A percentile compares a stretch with the other conserved stretches of the same genome.
Evolutionary conservation across 352 stramenopile genomes (phyloP).

Genomic region (Pythium sukuiense): DNA sequence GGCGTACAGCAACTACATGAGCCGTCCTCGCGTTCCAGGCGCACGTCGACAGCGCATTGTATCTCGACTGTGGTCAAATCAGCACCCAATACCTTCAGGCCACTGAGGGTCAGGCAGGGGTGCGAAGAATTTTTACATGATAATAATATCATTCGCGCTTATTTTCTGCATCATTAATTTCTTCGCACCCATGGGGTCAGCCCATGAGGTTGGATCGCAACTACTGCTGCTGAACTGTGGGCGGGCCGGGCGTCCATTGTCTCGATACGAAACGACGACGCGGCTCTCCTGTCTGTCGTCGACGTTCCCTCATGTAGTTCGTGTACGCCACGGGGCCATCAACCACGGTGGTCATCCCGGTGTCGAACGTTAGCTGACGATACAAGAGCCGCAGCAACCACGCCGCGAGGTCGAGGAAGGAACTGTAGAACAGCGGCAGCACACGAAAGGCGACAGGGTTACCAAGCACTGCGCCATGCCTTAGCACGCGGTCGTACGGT

Average conservation of each 20-base stretch:
- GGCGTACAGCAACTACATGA: neutral
- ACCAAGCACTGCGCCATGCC: neutral
- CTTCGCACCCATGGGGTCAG: no score
- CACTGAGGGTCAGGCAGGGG: no score
- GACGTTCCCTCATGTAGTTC: neutral
- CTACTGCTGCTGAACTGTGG: no score
- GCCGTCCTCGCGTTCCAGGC: neutral
- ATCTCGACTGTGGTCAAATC: neutral
- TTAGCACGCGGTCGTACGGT: constrained; percentile 3
- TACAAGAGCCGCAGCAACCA: neutral
- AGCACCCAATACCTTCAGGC: neutral
- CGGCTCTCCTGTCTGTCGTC: neutral
- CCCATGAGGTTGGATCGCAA: no score
- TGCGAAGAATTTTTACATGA: no score
- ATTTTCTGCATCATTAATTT: no score
- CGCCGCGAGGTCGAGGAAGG: neutral
- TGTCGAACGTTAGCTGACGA: neutral
- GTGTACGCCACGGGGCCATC: neutral
- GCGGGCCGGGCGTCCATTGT: neutral
- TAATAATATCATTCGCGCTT: no score
- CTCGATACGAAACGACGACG: neutral
- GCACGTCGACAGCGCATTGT: neutral
- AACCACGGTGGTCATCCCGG: neutral
- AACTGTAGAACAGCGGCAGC: constrained; percentile 6
- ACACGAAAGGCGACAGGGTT: neutral